These are phyloP conservation scores for Aspergillus hiratsukae DNA, from an alignment of 2,329 filamentous ascomycete species.

Conservation along the genomic window DNA sequence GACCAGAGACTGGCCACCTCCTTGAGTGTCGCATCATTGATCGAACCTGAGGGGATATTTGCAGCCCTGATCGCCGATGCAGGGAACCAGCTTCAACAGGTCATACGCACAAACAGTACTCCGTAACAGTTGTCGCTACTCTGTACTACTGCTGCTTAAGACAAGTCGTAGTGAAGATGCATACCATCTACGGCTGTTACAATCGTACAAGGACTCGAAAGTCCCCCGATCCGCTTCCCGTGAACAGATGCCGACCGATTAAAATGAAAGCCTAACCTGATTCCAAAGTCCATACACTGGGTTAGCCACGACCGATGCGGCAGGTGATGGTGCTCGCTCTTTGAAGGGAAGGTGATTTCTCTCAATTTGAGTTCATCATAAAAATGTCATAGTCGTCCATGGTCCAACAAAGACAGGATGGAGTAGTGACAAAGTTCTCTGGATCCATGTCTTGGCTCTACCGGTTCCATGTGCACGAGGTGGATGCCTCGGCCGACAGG, in stretches of 20 bases:
- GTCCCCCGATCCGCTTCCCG: not conserved
- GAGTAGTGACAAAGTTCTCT: not conserved
- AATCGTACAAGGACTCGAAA: not conserved
- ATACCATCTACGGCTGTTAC: not conserved
- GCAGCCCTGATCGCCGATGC: not conserved
- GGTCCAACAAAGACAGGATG: not conserved
- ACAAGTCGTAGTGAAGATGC: not conserved
- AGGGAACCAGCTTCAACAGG: not conserved
- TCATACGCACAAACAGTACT: not conserved
- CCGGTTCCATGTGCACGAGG: conserved; percentile 9
- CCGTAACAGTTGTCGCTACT: not conserved
- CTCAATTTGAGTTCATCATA: not conserved
- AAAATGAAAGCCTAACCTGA: not conserved
- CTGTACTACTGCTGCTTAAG: not conserved
- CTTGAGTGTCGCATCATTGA: not conserved
- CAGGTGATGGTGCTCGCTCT: not conserved
- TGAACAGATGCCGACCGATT: not conserved
- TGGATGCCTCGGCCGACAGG: conserved; percentile 15
- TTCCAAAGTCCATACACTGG: not conserved
- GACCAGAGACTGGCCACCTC: not conserved
- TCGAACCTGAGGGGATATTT: not conserved
- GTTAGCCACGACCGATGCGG: not conserved
- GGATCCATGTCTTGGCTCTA: conserved; percentile 6
- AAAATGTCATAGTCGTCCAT: not conserved
- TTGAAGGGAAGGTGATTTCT: not conserved